Evolutionary conservation across 2,329 filamentous ascomycete species (phyloP).

Genomic region (Sporothrix luriei): DNA sequence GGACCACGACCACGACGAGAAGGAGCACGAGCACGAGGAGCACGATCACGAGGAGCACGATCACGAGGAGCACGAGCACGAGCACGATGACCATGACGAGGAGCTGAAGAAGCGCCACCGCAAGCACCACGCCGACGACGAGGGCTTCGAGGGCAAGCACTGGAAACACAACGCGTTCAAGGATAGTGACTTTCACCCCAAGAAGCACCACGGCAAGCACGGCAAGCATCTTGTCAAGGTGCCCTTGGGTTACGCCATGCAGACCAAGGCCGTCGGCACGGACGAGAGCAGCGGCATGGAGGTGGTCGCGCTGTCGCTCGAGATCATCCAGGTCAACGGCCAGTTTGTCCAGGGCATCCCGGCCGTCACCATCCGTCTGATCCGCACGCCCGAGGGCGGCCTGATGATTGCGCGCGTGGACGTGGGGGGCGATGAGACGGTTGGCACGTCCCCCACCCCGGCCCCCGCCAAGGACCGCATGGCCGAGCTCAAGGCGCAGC

Average conservation of each 20-base stretch:
- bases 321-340: slow-evolving; percentile 62
- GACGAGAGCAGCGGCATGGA: slow-evolving; percentile 56
- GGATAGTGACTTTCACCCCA: background rate
- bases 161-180: background rate
- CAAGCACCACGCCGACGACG: slow-evolving; percentile 25
- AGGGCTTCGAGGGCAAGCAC: slow-evolving; percentile 15
- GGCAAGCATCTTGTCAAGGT: slow-evolving; percentile 38
- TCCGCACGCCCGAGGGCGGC: slow-evolving; percentile 60
- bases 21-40: slow-evolving; percentile 23
- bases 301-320: slow-evolving; percentile 57
- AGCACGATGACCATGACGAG: slow-evolving; percentile 25
- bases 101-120: slow-evolving; percentile 28
- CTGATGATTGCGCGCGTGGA: slow-evolving; percentile 58
- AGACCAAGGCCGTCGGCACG: slow-evolving; percentile 48
- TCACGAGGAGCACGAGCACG: slow-evolving; percentile 25
- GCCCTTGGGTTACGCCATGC: slow-evolving; percentile 55
- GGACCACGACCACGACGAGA: slow-evolving; percentile 33
- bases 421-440: slow-evolving; percentile 38
- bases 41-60: slow-evolving; percentile 10
- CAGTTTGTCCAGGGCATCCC: slow-evolving; percentile 58
- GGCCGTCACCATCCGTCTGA: slow-evolving; percentile 61
- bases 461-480: slow-evolving; percentile 25
- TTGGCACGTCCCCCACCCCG: background rate
- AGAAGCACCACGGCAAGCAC: slow-evolving; percentile 22
- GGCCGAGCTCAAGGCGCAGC: slow-evolving; percentile 38